These are phyloP conservation scores for Trifolium fragiferum DNA, from an alignment of 306 rosid species.

Conservation along the genomic window DNA sequence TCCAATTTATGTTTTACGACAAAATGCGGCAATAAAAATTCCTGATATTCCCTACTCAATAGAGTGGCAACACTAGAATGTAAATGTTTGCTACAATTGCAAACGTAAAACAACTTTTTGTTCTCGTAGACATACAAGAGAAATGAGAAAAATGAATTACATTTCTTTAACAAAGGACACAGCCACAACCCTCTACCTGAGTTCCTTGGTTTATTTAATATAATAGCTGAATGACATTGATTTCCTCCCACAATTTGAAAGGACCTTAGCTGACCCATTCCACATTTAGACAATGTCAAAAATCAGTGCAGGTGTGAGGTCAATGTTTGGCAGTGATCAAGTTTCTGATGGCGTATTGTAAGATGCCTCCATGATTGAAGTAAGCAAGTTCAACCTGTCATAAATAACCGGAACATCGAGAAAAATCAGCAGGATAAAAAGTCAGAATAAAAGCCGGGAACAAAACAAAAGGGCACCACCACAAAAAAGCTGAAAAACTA, in stretches of 20 bases:
- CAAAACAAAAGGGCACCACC: background rate
- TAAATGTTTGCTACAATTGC: constrained; percentile 16
- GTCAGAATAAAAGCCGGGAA: constrained; percentile 27
- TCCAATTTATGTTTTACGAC: background rate
- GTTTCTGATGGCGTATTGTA: constrained; percentile 87
- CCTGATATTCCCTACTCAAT: background rate
- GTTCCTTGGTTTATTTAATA: constrained; percentile 52
- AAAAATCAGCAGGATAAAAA: background rate
- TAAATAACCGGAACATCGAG: constrained; percentile 15
- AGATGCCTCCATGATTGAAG: constrained; percentile 88
- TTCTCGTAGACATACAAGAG: background rate
- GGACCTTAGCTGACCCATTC: constrained; percentile 31
- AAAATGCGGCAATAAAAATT: background rate
- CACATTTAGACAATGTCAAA: constrained; percentile 39
- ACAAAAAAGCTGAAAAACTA: background rate
- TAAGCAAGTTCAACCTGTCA: constrained; percentile 90
- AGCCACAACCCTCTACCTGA: constrained; percentile 31
- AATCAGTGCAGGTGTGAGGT: constrained; percentile 25
- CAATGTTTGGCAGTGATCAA: constrained; percentile 67
- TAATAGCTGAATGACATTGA: constrained; percentile 30
- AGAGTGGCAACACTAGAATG: background rate
- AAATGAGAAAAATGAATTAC: constrained; percentile 24
- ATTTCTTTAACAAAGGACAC: constrained; percentile 37
- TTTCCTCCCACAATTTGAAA: constrained; percentile 41
- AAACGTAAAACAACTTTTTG: constrained; percentile 19